Evolutionary conservation across 129 eudicot species (phyloP).

Genomic region (Helianthus tuberosus): DNA sequence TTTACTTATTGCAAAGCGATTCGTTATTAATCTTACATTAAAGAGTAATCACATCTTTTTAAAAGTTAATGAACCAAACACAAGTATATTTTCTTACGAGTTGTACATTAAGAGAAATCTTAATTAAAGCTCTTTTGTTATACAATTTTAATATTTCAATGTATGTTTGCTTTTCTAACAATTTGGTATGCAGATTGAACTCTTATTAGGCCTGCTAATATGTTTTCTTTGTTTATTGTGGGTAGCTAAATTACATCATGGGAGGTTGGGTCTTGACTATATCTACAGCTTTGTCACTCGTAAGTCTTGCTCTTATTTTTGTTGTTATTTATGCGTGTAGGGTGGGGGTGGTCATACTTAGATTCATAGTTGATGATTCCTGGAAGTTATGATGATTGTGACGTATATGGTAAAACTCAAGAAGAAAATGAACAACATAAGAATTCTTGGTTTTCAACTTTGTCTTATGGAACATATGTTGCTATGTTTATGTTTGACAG

Average conservation of each 20-base stretch:
- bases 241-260: constrained; percentile 86
- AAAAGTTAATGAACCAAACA: background rate
- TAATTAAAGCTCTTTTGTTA: background rate
- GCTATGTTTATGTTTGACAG: no score
- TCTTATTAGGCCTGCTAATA: constrained; percentile 15
- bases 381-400: background rate
- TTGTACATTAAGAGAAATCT: background rate
- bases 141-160: background rate
- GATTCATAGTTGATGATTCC: background rate
- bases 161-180: constrained; percentile 4
- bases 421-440: no score
- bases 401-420: no score
- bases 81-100: background rate
- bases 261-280: constrained; percentile 98
- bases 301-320: constrained; percentile 43
- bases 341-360: background rate
- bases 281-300: constrained; percentile 85
- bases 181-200: constrained; percentile 12
- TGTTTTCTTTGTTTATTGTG: constrained; percentile 11
- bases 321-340: background rate
- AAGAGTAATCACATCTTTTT: background rate
- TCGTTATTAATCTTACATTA: no score
- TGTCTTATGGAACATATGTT: no score
- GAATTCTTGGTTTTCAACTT: no score
- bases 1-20: no score